These are phyloP conservation scores for Pyricularia grisea DNA, from an alignment of 2,329 filamentous ascomycete species.

Conservation along the genomic window DNA sequence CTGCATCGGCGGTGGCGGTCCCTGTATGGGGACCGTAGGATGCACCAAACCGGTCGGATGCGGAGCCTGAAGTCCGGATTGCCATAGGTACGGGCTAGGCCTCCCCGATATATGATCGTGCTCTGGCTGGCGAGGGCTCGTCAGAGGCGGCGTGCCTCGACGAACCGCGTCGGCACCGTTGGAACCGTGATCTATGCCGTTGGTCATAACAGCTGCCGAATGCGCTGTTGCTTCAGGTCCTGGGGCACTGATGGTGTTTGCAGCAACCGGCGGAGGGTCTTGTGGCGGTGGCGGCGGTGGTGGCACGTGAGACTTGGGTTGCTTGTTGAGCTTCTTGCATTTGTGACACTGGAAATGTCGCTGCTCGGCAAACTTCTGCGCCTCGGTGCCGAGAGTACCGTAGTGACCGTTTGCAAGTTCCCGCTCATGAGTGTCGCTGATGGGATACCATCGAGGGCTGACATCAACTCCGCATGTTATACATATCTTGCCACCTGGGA, in stretches of 20 bases:
- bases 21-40: slow-evolving; percentile 5
- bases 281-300: not conserved
- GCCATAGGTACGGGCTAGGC: slow-evolving; percentile 1
- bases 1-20: slow-evolving; percentile 6
- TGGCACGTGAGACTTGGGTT: slow-evolving; percentile 24
- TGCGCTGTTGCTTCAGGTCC: not conserved
- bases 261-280: not conserved
- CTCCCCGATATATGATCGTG: not conserved
- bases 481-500: slow-evolving; percentile 45
- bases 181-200: slow-evolving; percentile 8
- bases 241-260: not conserved
- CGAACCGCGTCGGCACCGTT: slow-evolving; percentile 1
- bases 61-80: not conserved
- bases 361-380: slow-evolving; percentile 49
- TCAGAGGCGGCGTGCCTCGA: not conserved
- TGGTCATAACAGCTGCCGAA: not conserved
- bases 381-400: slow-evolving; percentile 42
- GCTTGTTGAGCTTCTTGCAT: slow-evolving; percentile 49
- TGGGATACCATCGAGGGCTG: slow-evolving; percentile 65
- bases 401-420: slow-evolving; percentile 42
- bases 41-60: slow-evolving; percentile 2
- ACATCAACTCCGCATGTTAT: slow-evolving; percentile 59
- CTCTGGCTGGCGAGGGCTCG: not conserved
- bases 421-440: slow-evolving; percentile 41
- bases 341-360: slow-evolving; percentile 66